phyloP scores from a whole-genome alignment of 1,139 yeast species.

The Tardiomyces blankii region DNA sequence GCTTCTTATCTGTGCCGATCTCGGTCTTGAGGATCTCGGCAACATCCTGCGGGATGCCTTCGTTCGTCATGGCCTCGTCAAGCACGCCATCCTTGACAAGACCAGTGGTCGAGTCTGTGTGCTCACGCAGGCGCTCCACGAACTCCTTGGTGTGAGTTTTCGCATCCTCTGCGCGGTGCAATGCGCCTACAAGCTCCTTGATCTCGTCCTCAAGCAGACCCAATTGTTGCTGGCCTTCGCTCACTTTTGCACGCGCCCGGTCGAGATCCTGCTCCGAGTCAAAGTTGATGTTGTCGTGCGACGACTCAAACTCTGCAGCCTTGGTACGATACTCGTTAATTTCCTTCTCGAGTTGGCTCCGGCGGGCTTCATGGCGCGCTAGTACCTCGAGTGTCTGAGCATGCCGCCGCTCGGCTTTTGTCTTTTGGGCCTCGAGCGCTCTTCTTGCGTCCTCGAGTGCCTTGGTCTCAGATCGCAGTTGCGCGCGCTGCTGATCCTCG shows the following conservation, averaged over 20 bases:
- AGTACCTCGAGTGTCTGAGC: slow-evolving; percentile 15
- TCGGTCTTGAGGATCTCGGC: slow-evolving; percentile 14
- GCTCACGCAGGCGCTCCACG: neutral
- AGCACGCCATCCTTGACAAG: slow-evolving; percentile 10
- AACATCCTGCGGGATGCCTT: slow-evolving; percentile 12
- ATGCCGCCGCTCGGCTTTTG: slow-evolving; percentile 20
- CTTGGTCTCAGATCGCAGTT: slow-evolving; percentile 38
- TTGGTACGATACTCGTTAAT: slow-evolving; percentile 10
- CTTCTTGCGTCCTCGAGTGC: slow-evolving; percentile 34
- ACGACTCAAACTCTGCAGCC: neutral
- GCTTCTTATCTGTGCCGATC: slow-evolving; percentile 13
- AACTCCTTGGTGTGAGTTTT: slow-evolving; percentile 3
- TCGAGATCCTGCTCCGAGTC: slow-evolving; percentile 1
- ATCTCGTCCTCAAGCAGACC: slow-evolving; percentile 31
- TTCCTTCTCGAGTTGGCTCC: slow-evolving; percentile 11
- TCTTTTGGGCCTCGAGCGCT: slow-evolving; percentile 25
- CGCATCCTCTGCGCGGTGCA: slow-evolving; percentile 11
- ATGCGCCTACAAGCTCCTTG: slow-evolving; percentile 18
- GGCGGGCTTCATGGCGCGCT: slow-evolving; percentile 10
- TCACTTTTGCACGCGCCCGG: neutral
- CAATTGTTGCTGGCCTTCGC: slow-evolving; percentile 16
- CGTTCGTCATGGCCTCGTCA: slow-evolving; percentile 11
- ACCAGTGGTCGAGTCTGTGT: slow-evolving; percentile 1
- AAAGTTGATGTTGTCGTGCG: neutral
- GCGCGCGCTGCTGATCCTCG: slow-evolving; percentile 40